Conservation (phyloP, 164 flowering plant genomes). For the Taxillus chinensis region DNA sequence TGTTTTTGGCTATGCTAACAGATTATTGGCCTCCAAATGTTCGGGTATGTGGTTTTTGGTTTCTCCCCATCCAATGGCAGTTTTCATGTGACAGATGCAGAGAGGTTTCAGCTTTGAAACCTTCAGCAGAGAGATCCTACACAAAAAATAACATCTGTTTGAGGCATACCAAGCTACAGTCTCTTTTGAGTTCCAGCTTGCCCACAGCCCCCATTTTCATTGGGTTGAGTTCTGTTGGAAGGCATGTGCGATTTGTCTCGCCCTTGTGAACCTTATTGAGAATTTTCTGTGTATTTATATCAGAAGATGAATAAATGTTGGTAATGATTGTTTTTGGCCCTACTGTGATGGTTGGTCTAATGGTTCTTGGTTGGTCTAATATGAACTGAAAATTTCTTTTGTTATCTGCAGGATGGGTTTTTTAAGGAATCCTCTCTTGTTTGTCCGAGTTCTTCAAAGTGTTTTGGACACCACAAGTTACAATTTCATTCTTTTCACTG, state of each 20-base stretch:
- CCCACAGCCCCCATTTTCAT: slow-evolving; percentile 47
- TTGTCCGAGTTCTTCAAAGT: slow-evolving; percentile 52
- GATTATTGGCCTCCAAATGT: slow-evolving; percentile 85
- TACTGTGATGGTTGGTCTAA: too few species aligned
- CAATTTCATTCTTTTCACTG: slow-evolving; percentile 67
- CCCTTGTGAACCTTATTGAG: not conserved
- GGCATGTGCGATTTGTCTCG: slow-evolving; percentile 29
- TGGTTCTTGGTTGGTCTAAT: too few species aligned
- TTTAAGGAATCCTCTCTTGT: slow-evolving; percentile 55
- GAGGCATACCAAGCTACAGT: slow-evolving; percentile 36
- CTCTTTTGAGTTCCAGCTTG: slow-evolving; percentile 27
- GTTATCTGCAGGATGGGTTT: slow-evolving; percentile 79
- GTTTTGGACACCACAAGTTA: slow-evolving; percentile 36
- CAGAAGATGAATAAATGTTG: not conserved
- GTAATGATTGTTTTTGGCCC: too few species aligned
- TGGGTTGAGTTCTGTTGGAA: slow-evolving; percentile 73
- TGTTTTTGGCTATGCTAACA: slow-evolving; percentile 15
- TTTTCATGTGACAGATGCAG: slow-evolving; percentile 59
- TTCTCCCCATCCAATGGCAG: slow-evolving; percentile 74
- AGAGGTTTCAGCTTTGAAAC: slow-evolving; percentile 24
- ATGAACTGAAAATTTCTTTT: slow-evolving; percentile 5
- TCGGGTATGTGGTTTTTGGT: slow-evolving; percentile 90
- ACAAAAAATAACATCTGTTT: slow-evolving; percentile 32
- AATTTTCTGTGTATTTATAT: not conserved
- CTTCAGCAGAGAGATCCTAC: slow-evolving; percentile 12